A percentile compares a stretch with the other conserved stretches of the same genome.
These are phyloP conservation scores for Hirschfeldia incana DNA, from an alignment of 345 rosid genomes.

Conservation along the genomic window DNA sequence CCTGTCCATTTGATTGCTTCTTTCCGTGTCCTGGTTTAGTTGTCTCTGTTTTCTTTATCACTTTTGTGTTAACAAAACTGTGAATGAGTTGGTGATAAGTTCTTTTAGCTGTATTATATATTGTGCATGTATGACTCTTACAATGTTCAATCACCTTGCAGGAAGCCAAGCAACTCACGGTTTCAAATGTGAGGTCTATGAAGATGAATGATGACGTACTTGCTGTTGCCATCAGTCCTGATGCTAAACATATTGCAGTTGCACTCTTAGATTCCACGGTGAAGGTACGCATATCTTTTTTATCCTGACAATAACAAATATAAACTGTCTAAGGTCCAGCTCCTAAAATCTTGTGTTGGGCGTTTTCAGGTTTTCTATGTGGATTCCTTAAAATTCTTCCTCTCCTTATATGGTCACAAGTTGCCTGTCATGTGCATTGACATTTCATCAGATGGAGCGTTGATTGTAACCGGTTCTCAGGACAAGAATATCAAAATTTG, in stretches of 20 bases:
- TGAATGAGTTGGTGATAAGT: neutral
- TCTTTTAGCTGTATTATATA: neutral
- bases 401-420: conserved; percentile 88
- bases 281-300: conserved; percentile 52
- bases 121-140: too few relatives aligned
- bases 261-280: conserved; percentile 92
- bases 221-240: conserved; percentile 84
- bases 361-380: conserved; percentile 74
- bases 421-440: conserved; percentile 94
- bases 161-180: conserved; percentile 63
- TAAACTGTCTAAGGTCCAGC: neutral
- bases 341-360: neutral
- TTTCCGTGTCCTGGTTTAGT: neutral
- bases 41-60: neutral
- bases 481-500: conserved; percentile 94
- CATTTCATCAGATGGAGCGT: conserved; percentile 93
- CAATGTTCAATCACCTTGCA: conserved; percentile 37
- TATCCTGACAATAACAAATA: neutral
- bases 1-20: neutral
- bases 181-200: conserved; percentile 69
- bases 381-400: conserved; percentile 88
- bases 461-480: conserved; percentile 92
- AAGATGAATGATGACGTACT: conserved; percentile 97
- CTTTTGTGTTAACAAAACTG: neutral
- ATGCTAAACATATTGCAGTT: conserved; percentile 87